Conservation (phyloP, 805 yeast species). For the Barnettozyma botsteinii region DNA sequence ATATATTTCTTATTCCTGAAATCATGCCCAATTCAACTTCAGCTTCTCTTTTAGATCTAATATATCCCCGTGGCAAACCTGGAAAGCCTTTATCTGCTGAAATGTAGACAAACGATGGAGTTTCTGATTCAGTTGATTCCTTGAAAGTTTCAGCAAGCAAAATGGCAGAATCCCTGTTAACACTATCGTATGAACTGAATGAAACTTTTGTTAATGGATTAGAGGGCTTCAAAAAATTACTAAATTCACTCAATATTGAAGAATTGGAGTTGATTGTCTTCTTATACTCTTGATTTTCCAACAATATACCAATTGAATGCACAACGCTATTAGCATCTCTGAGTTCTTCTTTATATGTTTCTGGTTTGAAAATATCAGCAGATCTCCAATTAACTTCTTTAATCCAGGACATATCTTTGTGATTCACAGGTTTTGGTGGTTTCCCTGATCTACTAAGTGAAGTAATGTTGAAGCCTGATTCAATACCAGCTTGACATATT, state of each 20-base stretch:
- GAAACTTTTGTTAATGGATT: conserved; percentile 50
- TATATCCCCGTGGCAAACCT: conserved; percentile 62
- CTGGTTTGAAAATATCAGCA: conserved; percentile 65
- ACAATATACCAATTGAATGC: conserved; percentile 73
- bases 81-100: conserved; percentile 77
- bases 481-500: conserved; percentile 64
- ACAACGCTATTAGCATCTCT: conserved; percentile 59
- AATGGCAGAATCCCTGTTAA: conserved; percentile 67
- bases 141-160: conserved; percentile 52
- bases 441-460: conserved; percentile 58
- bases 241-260: conserved; percentile 29
- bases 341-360: conserved; percentile 45
- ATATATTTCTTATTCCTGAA: conserved; percentile 50
- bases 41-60: conserved; percentile 71
- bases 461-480: conserved; percentile 57
- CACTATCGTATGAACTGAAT: conserved; percentile 48
- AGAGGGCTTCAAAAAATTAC: conserved; percentile 40
- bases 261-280: conserved; percentile 30
- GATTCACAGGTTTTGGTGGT: conserved; percentile 33
- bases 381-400: conserved; percentile 55
- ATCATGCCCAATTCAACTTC: conserved; percentile 49
- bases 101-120: conserved; percentile 59
- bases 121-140: conserved; percentile 20
- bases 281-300: conserved; percentile 70
- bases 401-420: conserved; percentile 41